Evolutionary conservation across 257 asterid species (phyloP).

Genomic region (Parsonsia alboflavescens): DNA sequence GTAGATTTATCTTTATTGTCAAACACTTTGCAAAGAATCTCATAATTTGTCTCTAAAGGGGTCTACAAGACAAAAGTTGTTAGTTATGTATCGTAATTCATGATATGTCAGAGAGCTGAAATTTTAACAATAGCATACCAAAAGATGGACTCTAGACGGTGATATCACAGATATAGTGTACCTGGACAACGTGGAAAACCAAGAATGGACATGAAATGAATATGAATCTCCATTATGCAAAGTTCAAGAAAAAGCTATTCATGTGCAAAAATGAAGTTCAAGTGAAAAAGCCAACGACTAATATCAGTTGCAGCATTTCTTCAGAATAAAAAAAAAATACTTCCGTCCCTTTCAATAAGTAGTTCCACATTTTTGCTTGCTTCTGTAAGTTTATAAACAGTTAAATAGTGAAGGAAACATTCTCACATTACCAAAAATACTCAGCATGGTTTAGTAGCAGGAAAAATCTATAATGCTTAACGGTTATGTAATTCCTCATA

Average conservation of each 20-base stretch:
- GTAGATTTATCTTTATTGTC: conserved; percentile 44
- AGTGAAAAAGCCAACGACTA: background rate
- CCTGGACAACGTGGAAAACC: conserved; percentile 38
- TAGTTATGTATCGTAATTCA: background rate
- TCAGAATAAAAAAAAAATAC: no score
- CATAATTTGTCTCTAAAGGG: conserved; percentile 59
- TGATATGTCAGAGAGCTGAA: background rate
- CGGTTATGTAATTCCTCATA: background rate
- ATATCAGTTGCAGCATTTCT: background rate
- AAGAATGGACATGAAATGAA: conserved; percentile 13
- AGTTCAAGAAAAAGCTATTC: background rate
- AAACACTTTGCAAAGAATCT: conserved; percentile 70
- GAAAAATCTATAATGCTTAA: background rate
- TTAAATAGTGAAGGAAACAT: background rate
- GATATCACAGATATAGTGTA: conserved; percentile 67
- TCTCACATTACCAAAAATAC: background rate
- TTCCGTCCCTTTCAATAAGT: background rate
- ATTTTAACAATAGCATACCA: conserved; percentile 33
- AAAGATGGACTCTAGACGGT: conserved; percentile 66
- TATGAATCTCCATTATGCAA: background rate
- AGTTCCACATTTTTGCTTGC: background rate
- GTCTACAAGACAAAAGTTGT: conserved; percentile 32
- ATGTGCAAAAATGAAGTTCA: background rate
- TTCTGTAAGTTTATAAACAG: background rate
- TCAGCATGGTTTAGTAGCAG: background rate